phyloP scores from a whole-genome alignment of 805 yeast species.

The Blastobotrys chiropterorum region DNA sequence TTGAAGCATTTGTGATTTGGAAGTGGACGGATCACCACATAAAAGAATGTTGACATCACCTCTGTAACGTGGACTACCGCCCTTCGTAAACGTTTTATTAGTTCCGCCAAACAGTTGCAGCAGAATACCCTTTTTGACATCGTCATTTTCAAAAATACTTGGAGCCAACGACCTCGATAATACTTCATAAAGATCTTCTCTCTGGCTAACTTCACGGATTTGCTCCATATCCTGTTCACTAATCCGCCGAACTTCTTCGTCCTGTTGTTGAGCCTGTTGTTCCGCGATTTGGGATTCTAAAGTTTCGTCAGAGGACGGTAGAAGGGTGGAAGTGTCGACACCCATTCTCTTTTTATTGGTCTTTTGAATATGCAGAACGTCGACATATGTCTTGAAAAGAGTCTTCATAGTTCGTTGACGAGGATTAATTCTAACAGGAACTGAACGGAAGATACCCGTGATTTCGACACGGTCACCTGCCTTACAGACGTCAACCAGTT shows the following conservation, averaged over 20 bases:
- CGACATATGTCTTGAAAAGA: constrained; percentile 86
- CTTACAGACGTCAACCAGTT: constrained; percentile 85
- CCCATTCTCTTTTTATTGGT: constrained; percentile 77
- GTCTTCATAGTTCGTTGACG: constrained; percentile 77
- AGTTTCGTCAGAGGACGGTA: constrained; percentile 20
- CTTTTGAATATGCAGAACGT: constrained; percentile 88
- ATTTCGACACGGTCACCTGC: constrained; percentile 97
- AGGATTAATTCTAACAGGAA: constrained; percentile 84
- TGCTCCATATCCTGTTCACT: constrained; percentile 61
- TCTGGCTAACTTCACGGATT: constrained; percentile 53
- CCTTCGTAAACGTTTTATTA: constrained; percentile 78
- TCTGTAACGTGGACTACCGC: constrained; percentile 77
- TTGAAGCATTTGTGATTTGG: constrained; percentile 89
- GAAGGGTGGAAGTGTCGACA: constrained; percentile 62
- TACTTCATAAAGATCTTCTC: constrained; percentile 79
- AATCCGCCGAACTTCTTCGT: constrained; percentile 68
- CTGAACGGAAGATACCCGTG: constrained; percentile 89
- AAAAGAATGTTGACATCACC: constrained; percentile 89
- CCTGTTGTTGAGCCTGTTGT: constrained; percentile 59
- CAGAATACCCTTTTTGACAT: constrained; percentile 90
- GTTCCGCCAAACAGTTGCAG: constrained; percentile 95
- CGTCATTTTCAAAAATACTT: constrained; percentile 93
- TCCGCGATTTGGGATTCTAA: constrained; percentile 34
- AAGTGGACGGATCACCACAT: constrained; percentile 98
- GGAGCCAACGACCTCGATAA: constrained; percentile 92